A percentile compares a stretch with the other conserved stretches of the same genome.
Evolutionary conservation across 2,329 filamentous ascomycete species (phyloP).

Genomic region (Botrytis paeoniae): DNA sequence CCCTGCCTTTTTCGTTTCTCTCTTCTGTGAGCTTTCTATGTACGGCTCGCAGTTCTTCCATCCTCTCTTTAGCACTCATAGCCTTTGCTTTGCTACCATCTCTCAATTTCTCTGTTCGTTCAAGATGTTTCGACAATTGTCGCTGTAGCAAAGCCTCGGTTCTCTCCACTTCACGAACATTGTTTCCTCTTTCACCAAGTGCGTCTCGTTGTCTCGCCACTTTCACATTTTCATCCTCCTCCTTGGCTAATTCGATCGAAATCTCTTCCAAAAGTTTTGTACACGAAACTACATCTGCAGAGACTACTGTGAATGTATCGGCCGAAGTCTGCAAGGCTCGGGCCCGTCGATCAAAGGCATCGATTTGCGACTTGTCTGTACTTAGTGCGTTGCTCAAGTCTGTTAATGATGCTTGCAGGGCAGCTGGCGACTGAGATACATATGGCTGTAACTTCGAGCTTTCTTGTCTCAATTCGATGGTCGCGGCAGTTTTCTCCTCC

Average conservation of each 20-base stretch:
- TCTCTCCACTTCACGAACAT: constrained; percentile 86
- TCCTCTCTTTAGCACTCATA: constrained; percentile 75
- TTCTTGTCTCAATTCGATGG: constrained; percentile 74
- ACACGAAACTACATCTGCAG: constrained; percentile 80
- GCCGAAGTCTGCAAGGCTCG: constrained; percentile 87
- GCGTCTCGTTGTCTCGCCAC: constrained; percentile 82
- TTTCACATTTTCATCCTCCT: constrained; percentile 83
- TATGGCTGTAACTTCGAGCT: constrained; percentile 88
- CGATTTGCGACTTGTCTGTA: constrained; percentile 79
- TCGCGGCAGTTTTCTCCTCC: constrained; percentile 68
- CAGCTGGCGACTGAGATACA: constrained; percentile 81
- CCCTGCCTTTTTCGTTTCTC: constrained; percentile 78
- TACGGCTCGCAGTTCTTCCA: constrained; percentile 81
- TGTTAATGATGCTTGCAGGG: constrained; percentile 75
- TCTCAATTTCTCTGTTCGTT: constrained; percentile 79
- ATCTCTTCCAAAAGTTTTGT: constrained; percentile 90
- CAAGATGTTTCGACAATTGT: constrained; percentile 80
- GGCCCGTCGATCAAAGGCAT: constrained; percentile 80
- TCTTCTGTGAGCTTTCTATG: constrained; percentile 83
- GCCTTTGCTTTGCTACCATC: constrained; percentile 80
- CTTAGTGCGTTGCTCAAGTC: constrained; percentile 78
- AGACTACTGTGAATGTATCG: constrained; percentile 83
- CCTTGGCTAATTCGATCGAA: constrained; percentile 76
- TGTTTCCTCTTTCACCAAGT: constrained; percentile 82
- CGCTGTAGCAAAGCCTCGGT: constrained; percentile 79